These are phyloP conservation scores for Cudoniella acicularis DNA, from an alignment of 495 filamentous ascomycete species.

Conservation along the genomic window DNA sequence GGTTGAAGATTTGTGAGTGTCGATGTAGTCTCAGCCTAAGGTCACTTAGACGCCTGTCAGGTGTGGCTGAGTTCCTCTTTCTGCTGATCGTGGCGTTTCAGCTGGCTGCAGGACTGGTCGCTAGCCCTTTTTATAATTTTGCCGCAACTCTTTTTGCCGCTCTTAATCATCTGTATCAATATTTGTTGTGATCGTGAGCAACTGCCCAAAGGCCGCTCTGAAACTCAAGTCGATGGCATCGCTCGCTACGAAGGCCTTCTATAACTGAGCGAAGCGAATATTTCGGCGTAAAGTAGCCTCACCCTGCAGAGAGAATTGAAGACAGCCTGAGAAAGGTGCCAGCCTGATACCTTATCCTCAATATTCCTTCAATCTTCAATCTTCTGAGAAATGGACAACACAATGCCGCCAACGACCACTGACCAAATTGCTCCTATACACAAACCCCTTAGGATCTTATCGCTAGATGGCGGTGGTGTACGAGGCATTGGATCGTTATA, in stretches of 20 bases:
- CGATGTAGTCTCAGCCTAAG: no score
- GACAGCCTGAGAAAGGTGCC: neutral
- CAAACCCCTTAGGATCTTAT: neutral
- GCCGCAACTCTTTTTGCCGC: neutral
- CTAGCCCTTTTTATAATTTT: neutral
- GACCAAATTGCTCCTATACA: neutral
- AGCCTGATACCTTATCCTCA: neutral
- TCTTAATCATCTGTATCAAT: neutral
- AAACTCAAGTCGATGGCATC: neutral
- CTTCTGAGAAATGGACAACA: neutral
- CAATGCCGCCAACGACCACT: neutral
- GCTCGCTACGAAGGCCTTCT: neutral
- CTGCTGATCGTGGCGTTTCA: neutral
- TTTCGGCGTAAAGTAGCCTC: neutral
- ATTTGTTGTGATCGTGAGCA: neutral
- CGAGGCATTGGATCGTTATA: conserved; percentile 40
- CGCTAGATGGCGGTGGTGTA: conserved; percentile 52
- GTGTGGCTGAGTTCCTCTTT: no score
- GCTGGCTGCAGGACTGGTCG: neutral
- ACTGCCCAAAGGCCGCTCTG: neutral
- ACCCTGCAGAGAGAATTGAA: neutral
- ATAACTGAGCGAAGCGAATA: neutral
- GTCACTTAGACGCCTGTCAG: no score
- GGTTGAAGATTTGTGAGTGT: no score
- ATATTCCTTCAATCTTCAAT: neutral